These are phyloP conservation scores for Anastatica hierochuntica DNA, from an alignment of 345 rosid genomes.

Conservation along the genomic window DNA sequence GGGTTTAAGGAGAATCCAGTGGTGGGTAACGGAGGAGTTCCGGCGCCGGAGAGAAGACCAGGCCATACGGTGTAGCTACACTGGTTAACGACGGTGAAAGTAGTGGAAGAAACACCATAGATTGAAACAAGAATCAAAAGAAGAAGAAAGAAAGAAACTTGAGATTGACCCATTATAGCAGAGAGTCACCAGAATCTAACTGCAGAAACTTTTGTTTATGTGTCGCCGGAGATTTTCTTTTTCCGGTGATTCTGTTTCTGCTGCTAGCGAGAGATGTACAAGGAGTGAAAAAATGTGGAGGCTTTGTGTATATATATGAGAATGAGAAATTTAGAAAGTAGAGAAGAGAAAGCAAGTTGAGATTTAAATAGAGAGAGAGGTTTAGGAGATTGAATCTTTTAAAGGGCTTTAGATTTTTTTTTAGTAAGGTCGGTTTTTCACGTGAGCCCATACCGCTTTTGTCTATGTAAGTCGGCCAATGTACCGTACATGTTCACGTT, in stretches of 20 bases:
- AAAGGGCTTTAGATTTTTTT: slow-evolving; percentile 9
- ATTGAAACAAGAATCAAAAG: not conserved
- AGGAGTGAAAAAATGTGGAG: too few species aligned
- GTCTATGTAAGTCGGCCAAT: slow-evolving; percentile 23
- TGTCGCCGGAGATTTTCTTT: not conserved
- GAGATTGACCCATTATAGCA: slow-evolving; percentile 22
- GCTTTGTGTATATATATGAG: not conserved
- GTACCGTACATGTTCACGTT: slow-evolving; percentile 25
- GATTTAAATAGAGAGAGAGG: not conserved
- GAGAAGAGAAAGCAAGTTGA: not conserved
- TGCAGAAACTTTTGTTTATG: not conserved
- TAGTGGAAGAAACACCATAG: slow-evolving; percentile 18
- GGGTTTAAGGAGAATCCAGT: slow-evolving; percentile 51
- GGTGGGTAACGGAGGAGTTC: slow-evolving; percentile 38
- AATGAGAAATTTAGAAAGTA: not conserved
- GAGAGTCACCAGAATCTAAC: slow-evolving; percentile 22
- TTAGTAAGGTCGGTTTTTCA: slow-evolving; percentile 19
- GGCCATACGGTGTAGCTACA: slow-evolving; percentile 65
- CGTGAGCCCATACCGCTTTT: slow-evolving; percentile 25
- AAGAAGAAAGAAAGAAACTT: slow-evolving; percentile 10
- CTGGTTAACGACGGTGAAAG: slow-evolving; percentile 42
- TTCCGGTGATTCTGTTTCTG: slow-evolving; percentile 23
- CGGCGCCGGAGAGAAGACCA: slow-evolving; percentile 51
- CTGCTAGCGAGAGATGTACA: too few species aligned
- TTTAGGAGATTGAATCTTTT: slow-evolving; percentile 11